Evolutionary conservation across 305 asterid genomes (phyloP).

Genomic region (Fraxinus latifolia): DNA sequence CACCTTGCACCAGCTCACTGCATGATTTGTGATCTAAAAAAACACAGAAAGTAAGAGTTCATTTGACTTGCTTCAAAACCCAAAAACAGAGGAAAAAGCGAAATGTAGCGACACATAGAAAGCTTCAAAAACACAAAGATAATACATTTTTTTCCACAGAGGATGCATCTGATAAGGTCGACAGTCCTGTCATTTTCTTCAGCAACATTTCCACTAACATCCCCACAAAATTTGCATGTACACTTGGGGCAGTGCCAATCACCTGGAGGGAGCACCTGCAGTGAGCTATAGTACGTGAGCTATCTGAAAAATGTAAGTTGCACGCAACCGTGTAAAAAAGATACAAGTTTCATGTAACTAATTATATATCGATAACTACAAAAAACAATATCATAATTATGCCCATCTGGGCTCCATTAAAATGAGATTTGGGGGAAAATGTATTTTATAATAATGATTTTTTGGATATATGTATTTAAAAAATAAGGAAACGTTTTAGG

Average conservation of each 20-base stretch:
- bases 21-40: conserved; percentile 78
- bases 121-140: conserved; percentile 17
- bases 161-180: conserved; percentile 51
- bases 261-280: conserved; percentile 80
- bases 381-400: background rate
- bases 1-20: conserved; percentile 38
- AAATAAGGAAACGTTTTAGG: background rate
- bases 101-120: background rate
- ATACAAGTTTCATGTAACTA: background rate
- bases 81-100: background rate
- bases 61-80: conserved; percentile 8
- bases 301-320: conserved; percentile 16
- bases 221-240: conserved; percentile 69
- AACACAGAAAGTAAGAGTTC: conserved; percentile 23
- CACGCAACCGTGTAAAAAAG: conserved; percentile 1
- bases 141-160: conserved; percentile 89
- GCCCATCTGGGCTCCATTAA: background rate
- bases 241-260: conserved; percentile 98
- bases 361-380: background rate
- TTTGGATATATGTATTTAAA: background rate
- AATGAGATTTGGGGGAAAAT: background rate
- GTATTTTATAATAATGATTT: background rate
- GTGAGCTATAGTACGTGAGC: conserved; percentile 19
- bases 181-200: conserved; percentile 34
- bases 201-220: conserved; percentile 27